These are phyloP conservation scores for Dryadomyces sulphureus DNA, from an alignment of 2,329 filamentous ascomycete species.

Conservation along the genomic window DNA sequence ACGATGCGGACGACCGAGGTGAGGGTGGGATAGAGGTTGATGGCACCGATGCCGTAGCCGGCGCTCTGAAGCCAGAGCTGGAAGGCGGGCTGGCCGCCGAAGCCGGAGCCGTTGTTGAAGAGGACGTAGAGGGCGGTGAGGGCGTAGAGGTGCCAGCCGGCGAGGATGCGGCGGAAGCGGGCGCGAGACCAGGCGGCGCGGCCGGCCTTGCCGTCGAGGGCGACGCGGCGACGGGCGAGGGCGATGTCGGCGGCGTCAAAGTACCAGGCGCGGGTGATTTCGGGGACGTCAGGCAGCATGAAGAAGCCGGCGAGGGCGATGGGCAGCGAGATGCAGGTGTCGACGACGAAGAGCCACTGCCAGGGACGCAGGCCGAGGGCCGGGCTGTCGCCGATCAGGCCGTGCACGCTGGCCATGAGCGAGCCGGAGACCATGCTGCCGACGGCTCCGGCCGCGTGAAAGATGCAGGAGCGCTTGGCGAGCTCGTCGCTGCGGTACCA, in stretches of 20 bases:
- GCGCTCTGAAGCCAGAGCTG: slow-evolving; percentile 29
- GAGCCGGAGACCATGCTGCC: slow-evolving; percentile 44
- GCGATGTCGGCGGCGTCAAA: slow-evolving; percentile 22
- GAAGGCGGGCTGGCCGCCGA: slow-evolving; percentile 38
- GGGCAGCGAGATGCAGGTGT: slow-evolving; percentile 40
- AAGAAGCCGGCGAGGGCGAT: slow-evolving; percentile 38
- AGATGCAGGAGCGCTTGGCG: slow-evolving; percentile 34
- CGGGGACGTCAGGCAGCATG: slow-evolving; percentile 23
- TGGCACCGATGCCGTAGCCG: slow-evolving; percentile 25
- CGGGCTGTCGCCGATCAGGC: slow-evolving; percentile 11
- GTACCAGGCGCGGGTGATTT: slow-evolving; percentile 23
- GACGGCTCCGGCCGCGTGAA: slow-evolving; percentile 33
- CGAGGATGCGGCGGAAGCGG: slow-evolving; percentile 46
- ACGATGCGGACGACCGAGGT: slow-evolving; percentile 38
- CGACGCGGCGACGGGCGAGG: slow-evolving; percentile 24
- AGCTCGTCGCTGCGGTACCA: slow-evolving; percentile 30
- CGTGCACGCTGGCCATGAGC: slow-evolving; percentile 38
- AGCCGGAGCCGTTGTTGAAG: slow-evolving; percentile 42
- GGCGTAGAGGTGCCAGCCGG: slow-evolving; percentile 49
- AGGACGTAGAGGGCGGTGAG: slow-evolving; percentile 44
- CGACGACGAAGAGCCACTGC: slow-evolving; percentile 44
- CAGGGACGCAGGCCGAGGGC: slow-evolving; percentile 32
- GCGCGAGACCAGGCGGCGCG: slow-evolving; percentile 22
- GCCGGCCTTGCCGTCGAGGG: slow-evolving; percentile 28
- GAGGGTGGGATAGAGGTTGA: slow-evolving; percentile 44